Conservation (phyloP, 352 stramenopile genomes). For the Sclerospora graminicola region DNA sequence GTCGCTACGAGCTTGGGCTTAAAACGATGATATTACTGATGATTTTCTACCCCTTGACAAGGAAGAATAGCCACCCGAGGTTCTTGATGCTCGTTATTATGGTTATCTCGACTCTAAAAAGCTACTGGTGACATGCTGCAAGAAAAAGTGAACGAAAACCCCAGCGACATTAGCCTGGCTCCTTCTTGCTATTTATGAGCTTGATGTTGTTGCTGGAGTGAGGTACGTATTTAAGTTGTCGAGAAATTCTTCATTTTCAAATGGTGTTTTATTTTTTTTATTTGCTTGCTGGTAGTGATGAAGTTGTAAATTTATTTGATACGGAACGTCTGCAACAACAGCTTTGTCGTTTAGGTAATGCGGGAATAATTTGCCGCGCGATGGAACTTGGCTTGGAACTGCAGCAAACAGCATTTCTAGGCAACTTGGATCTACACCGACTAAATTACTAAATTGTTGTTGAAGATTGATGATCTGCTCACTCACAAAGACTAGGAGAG, state of each 20-base stretch:
- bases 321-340: slow-evolving; percentile 15
- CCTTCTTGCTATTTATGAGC: slow-evolving; percentile 35
- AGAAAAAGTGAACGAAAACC: slow-evolving; percentile 18
- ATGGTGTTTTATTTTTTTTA: too few species aligned
- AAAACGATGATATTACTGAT: neutral
- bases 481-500: slow-evolving; percentile 56
- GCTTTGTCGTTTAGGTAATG: slow-evolving; percentile 22
- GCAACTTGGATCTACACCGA: slow-evolving; percentile 69
- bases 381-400: slow-evolving; percentile 74
- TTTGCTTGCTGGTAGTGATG: slow-evolving; percentile 18
- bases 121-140: slow-evolving; percentile 15
- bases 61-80: slow-evolving; percentile 3
- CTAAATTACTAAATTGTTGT: slow-evolving; percentile 66
- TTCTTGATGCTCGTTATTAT: slow-evolving; percentile 26
- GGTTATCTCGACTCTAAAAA: slow-evolving; percentile 9
- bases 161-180: slow-evolving; percentile 33
- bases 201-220: slow-evolving; percentile 27
- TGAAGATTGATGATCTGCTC: slow-evolving; percentile 33
- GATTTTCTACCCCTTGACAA: slow-evolving; percentile 18
- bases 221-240: slow-evolving; percentile 16
- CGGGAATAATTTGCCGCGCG: slow-evolving; percentile 46
- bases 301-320: slow-evolving; percentile 13
- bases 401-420: slow-evolving; percentile 61
- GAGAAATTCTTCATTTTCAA: neutral
- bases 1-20: neutral